phyloP scores from a whole-genome alignment of 345 rosid genomes.

The Acer yangbiense region DNA sequence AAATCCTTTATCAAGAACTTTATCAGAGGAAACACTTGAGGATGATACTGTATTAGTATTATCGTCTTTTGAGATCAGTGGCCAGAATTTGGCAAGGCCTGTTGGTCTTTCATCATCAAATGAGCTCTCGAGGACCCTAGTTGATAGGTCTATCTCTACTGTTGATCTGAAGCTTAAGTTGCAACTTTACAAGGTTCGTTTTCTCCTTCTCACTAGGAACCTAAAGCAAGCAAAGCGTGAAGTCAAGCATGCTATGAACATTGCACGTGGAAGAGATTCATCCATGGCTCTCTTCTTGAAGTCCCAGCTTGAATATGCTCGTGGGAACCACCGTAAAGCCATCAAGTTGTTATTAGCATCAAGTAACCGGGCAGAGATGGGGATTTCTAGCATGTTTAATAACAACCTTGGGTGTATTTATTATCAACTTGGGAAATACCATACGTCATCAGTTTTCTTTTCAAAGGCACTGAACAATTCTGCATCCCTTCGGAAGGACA shows the following conservation, averaged over 20 bases:
- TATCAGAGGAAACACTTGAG: constrained; percentile 84
- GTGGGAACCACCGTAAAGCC: constrained; percentile 92
- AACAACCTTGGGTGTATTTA: constrained; percentile 96
- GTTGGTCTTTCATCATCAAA: constrained; percentile 55
- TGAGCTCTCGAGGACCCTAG: constrained; percentile 56
- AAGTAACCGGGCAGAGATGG: constrained; percentile 63
- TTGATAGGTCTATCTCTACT: constrained; percentile 57
- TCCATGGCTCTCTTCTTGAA: constrained; percentile 86
- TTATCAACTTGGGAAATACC: constrained; percentile 73
- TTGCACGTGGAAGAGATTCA: constrained; percentile 87
- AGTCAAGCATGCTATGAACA: constrained; percentile 92
- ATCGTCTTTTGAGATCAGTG: constrained; percentile 61
- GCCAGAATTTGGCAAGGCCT: constrained; percentile 58
- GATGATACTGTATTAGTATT: constrained; percentile 62
- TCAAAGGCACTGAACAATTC: constrained; percentile 73
- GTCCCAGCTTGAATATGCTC: constrained; percentile 97
- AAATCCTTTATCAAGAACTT: constrained; percentile 64
- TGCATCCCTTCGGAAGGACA: constrained; percentile 72
- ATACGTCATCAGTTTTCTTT: constrained; percentile 64
- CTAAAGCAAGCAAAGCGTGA: constrained; percentile 95
- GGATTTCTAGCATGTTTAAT: constrained; percentile 74
- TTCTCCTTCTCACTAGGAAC: constrained; percentile 87
- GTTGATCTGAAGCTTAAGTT: constrained; percentile 87
- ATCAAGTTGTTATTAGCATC: constrained; percentile 89
- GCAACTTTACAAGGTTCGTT: constrained; percentile 91